phyloP scores from a whole-genome alignment of 2,329 filamentous ascomycete genomes.

The Apiospora kogelbergensis region DNA sequence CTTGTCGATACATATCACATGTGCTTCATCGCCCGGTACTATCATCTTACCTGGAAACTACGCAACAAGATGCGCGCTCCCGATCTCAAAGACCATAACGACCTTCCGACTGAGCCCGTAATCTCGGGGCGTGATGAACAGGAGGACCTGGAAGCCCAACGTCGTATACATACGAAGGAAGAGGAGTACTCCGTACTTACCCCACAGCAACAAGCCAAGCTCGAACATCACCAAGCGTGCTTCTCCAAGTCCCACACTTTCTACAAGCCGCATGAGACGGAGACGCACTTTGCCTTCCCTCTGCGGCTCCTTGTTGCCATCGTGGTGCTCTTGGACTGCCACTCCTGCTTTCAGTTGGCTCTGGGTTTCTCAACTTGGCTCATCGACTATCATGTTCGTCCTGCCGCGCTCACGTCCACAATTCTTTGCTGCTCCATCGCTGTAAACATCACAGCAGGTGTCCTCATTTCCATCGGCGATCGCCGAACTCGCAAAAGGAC shows the following conservation, averaged over 20 bases:
- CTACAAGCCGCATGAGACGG: constrained; percentile 85
- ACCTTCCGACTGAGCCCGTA: constrained; percentile 52
- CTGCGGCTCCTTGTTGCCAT: constrained; percentile 72
- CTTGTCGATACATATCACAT: constrained; percentile 85
- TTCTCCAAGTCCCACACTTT: constrained; percentile 83
- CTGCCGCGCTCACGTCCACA: constrained; percentile 72
- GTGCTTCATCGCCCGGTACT: constrained; percentile 77
- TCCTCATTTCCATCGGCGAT: constrained; percentile 77
- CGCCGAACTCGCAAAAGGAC: constrained; percentile 80
- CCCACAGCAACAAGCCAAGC: constrained; percentile 63
- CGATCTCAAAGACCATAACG: constrained; percentile 66
- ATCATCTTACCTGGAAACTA: constrained; percentile 61
- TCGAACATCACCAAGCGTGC: constrained; percentile 77
- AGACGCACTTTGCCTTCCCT: constrained; percentile 79
- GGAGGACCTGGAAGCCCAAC: constrained; percentile 43
- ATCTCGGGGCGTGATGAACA: constrained; percentile 41
- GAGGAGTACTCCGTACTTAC: constrained; percentile 59
- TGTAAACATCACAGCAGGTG: constrained; percentile 73
- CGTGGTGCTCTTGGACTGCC: constrained; percentile 76
- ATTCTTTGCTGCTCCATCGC: constrained; percentile 79
- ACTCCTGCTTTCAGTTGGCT: constrained; percentile 77
- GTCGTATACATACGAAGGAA: constrained; percentile 39
- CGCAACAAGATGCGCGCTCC: constrained; percentile 63
- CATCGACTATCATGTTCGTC: constrained; percentile 69
- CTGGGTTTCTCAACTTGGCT: constrained; percentile 78